Base-by-base conservation (phyloP, 1,284 basidiomycete species). In the Anthracocystis panici-leucophaei region DNA sequence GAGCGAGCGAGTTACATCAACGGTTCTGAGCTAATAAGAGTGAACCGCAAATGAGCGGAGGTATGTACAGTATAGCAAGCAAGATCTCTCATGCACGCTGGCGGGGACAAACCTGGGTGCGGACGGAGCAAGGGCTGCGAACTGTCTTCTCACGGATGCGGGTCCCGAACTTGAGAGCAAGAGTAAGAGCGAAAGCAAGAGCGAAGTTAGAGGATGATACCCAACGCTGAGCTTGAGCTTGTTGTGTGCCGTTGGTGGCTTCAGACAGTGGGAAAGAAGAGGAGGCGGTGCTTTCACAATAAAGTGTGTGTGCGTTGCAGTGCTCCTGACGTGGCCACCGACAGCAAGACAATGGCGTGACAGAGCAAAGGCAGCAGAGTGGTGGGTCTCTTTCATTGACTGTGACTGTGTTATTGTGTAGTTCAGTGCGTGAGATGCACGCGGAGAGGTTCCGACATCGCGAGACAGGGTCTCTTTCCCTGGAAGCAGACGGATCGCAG, bases 221-320 rank as follows among this genome's bases (percentile, higher is more conserved):
- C 18, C 21, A 3, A 20, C 35, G 5, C 16, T 5, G n/a, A 25
- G 35, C 33, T 38, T 52, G 20, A 40, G 35, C 23, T 23, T 52
- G 20, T 23, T 23, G 45, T 27, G 12, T 46, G 16, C n/a, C 35
- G 49, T 33, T 35, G 31, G 49, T 52, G 50, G 35, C 50, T 40
- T 27, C 9, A 12, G 31, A 49, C 27, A 12, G 4, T 25, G 4
- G 27, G 20, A n/a, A 31, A 20, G 18, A 29, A 49, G 46, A n/a
- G 14, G 16, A 21, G 20, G 49, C 49, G 5, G 20, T 20, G 49
- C 18, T 29, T 29, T 38, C 35, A 38, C 35, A 48, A 29, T 25
- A 48, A 48, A 29, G 46, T 29, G 27, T 46, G 41, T 42, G 41
- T 46, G 46, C 46, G 27, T 48, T 29, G 45, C 45, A 48, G 46